Percentiles rank a stretch among this genome's conserved stretches.
These are phyloP conservation scores for Isatis lusitanica DNA, from an alignment of 441 rosid genomes.

Conservation along the genomic window DNA sequence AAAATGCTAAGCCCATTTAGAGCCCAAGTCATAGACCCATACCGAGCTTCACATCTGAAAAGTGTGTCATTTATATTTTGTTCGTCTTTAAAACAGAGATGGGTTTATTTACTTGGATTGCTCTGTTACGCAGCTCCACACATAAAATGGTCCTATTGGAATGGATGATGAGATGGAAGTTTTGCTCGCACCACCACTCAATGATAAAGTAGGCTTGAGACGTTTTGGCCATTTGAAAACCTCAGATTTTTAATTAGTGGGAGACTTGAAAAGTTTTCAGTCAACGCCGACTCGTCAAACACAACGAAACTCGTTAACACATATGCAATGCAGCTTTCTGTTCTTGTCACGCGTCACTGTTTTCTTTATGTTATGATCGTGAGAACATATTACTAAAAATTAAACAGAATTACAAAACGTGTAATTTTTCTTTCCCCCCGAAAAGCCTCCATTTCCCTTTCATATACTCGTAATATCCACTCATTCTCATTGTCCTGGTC, in stretches of 20 bases:
- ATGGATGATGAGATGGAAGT: not conserved
- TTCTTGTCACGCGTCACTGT: not conserved
- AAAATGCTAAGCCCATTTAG: not conserved
- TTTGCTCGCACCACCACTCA: slow-evolving; percentile 17
- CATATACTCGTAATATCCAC: not conserved
- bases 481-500: not conserved
- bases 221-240: not conserved
- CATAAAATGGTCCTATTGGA: not conserved
- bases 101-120: not conserved
- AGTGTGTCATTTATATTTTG: not conserved
- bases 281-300: slow-evolving; percentile 15
- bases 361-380: not conserved
- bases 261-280: slow-evolving; percentile 14
- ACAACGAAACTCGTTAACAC: slow-evolving; percentile 22
- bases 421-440: not conserved
- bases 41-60: not conserved
- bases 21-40: not conserved
- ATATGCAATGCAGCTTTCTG: slow-evolving; percentile 1
- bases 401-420: not conserved
- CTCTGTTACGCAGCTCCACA: not conserved
- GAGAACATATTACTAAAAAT: too few species aligned
- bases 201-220: slow-evolving; percentile 4
- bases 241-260: slow-evolving; percentile 6
- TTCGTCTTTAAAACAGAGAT: not conserved
- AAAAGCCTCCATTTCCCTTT: too few species aligned